Base-by-base conservation (phyloP, 306 rosid genomes). In the Rosa lucieae region DNA sequence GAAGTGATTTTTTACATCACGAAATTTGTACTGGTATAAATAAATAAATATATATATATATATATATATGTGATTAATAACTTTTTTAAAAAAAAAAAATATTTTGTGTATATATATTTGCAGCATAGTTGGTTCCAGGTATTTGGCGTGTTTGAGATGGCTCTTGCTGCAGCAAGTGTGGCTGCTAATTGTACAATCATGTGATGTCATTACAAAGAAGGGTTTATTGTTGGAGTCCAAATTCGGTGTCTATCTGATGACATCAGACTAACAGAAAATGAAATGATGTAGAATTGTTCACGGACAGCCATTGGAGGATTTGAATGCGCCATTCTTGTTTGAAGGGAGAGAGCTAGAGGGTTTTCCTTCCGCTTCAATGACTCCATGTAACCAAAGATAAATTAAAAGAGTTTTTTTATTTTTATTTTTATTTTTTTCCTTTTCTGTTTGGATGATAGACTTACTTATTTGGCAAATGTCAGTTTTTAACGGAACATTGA, bases 161-260 rank as follows among this genome's bases (percentile, higher is more conserved):
- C 55, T 59, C 13, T 74, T 58, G 53, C 42, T 21, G 53, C 68
- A 40, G 78, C 78, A 6, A 74, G 42, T 21, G 1, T 42, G 39
- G 78, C 78, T 74, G 23, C 69, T 21, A 42, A 40, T 23, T 74
- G 78, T 23, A 58, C 78, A 21, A 74, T 74, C 10, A 74, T 74
- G 78, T 74, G 35, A n/a, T 39, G 8, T 39, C 10, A 5, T n/a
- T 21, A 12, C 68, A 59, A 4, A 26, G 13, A 32, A 12, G 40
- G 42, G 3, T 29, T 5, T 0, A 26, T 4, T 0, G 18, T 11
- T 29, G 43, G 20, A 63, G 20, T 29, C 20, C 8, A 63, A 4
- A 26, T 63, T 63, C 32, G 66, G 66, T 3, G 35, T 59, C 35
- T 23, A 12, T 21, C 10, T 53, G 12, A 58, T 56, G 59, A 6